These are phyloP conservation scores for Vigna radiata DNA, from an alignment of 306 rosid genomes.

Conservation along the genomic window DNA sequence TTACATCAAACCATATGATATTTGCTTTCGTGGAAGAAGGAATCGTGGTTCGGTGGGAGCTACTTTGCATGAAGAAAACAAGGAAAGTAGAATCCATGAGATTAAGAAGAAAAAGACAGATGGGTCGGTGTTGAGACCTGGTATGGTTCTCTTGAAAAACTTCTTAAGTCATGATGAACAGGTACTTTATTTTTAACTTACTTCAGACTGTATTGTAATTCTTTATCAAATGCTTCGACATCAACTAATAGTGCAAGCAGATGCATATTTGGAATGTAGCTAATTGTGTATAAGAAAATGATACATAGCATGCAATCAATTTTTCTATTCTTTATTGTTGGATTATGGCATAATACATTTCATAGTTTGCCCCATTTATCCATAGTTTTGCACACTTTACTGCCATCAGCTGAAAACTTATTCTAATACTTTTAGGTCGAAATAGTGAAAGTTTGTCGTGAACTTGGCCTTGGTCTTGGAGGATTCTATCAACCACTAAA, in stretches of 20 bases:
- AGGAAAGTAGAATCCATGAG: slow-evolving; percentile 19
- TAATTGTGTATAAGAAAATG: too few species aligned
- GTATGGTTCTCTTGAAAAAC: slow-evolving; percentile 71
- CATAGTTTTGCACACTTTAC: background rate
- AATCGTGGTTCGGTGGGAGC: background rate
- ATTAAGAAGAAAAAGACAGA: background rate
- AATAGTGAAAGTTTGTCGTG: slow-evolving; percentile 53
- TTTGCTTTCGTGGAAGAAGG: slow-evolving; percentile 46
- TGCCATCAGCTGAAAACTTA: background rate
- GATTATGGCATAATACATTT: too few species aligned
- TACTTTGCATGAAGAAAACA: slow-evolving; percentile 8
- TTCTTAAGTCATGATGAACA: slow-evolving; percentile 52
- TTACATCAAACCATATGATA: slow-evolving; percentile 44
- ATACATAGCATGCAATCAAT: too few species aligned
- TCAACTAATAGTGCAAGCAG: too few species aligned
- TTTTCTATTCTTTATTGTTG: too few species aligned
- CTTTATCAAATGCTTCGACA: too few species aligned
- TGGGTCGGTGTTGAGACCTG: slow-evolving; percentile 54
- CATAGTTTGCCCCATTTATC: too few species aligned
- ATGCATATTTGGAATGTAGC: too few species aligned
- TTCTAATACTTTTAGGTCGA: slow-evolving; percentile 51
- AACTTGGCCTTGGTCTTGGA: slow-evolving; percentile 66
- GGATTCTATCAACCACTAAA: slow-evolving; percentile 75
- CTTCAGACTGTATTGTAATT: background rate
- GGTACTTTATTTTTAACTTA: slow-evolving; percentile 43